Percentiles rank a stretch among this genome's conserved stretches.
Evolutionary conservation across 768 basidiomycete species (phyloP).

Genomic region (Leccinum barrowsii): DNA sequence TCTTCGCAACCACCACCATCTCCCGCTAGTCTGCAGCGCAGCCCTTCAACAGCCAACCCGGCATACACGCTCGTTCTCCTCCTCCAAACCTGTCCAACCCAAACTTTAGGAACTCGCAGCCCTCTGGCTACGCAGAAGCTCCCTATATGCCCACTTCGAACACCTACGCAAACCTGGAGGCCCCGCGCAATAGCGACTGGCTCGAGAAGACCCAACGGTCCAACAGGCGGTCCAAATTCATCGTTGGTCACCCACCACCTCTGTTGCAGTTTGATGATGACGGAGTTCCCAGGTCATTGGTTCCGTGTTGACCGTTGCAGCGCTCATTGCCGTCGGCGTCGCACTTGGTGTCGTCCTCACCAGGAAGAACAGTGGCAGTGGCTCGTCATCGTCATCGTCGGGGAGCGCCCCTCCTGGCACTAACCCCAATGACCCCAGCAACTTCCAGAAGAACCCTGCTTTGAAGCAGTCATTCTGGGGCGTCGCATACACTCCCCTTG

Average conservation of each 20-base stretch:
- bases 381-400: conserved; percentile 20
- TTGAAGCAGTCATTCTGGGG: conserved; percentile 80
- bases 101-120: conserved; percentile 22
- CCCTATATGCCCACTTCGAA: conserved; percentile 24
- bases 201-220: conserved; percentile 34
- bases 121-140: conserved; percentile 22
- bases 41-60: conserved; percentile 31
- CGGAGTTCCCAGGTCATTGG: conserved; percentile 46
- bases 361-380: conserved; percentile 42
- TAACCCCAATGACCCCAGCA: conserved; percentile 68
- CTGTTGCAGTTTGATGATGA: neutral
- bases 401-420: conserved; percentile 24
- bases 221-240: conserved; percentile 47
- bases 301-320: conserved; percentile 42
- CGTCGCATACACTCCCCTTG: conserved; percentile 80
- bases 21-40: conserved; percentile 26
- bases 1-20: neutral
- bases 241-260: conserved; percentile 41
- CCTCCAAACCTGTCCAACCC: conserved; percentile 22
- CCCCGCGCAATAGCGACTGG: conserved; percentile 36
- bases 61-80: conserved; percentile 36
- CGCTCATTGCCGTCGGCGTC: conserved; percentile 56
- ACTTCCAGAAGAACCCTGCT: conserved; percentile 65
- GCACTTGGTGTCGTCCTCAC: conserved; percentile 64
- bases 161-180: conserved; percentile 33